These are phyloP conservation scores for Aspergillus leporis DNA, from an alignment of 495 filamentous ascomycete species.

Conservation along the genomic window DNA sequence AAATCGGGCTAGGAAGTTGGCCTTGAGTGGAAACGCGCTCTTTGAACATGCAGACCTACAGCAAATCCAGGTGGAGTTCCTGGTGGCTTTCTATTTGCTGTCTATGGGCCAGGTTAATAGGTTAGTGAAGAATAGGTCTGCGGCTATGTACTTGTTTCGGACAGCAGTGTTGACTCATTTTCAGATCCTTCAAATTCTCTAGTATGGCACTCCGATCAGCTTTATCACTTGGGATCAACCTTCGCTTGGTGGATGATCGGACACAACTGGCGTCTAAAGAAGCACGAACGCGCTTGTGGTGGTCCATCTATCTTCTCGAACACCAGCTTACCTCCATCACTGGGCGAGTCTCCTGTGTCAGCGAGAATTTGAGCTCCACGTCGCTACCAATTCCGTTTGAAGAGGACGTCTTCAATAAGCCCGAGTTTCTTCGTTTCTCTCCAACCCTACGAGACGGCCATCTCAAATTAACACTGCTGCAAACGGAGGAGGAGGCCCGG, in stretches of 20 bases:
- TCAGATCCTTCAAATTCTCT: conserved; percentile 59
- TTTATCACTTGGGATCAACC: conserved; percentile 59
- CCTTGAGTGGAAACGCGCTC: conserved; percentile 49
- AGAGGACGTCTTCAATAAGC: conserved; percentile 44
- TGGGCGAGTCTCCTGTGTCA: conserved; percentile 58
- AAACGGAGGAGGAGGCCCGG: conserved; percentile 20
- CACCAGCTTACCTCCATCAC: conserved; percentile 58
- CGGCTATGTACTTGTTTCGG: background rate
- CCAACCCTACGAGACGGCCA: conserved; percentile 18
- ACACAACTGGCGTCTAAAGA: conserved; percentile 55
- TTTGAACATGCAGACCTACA: conserved; percentile 59
- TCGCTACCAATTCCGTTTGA: conserved; percentile 55
- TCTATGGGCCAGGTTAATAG: conserved; percentile 60
- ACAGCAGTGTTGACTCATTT: background rate
- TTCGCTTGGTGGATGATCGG: conserved; percentile 53
- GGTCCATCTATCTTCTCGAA: conserved; percentile 61
- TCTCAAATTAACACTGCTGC: conserved; percentile 36
- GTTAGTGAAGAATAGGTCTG: conserved; percentile 31
- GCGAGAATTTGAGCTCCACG: conserved; percentile 52
- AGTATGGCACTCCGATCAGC: conserved; percentile 61
- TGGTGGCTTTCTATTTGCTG: conserved; percentile 61
- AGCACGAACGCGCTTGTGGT: conserved; percentile 62
- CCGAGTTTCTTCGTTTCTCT: conserved; percentile 23
- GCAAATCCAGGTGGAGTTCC: conserved; percentile 54
- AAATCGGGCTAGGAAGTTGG: conserved; percentile 55